A percentile compares a stretch with the other conserved stretches of the same genome.
These are phyloP conservation scores for Stagonosporopsis cucurbitacearum DNA, from an alignment of 2,329 filamentous ascomycete genomes.

Conservation along the genomic window DNA sequence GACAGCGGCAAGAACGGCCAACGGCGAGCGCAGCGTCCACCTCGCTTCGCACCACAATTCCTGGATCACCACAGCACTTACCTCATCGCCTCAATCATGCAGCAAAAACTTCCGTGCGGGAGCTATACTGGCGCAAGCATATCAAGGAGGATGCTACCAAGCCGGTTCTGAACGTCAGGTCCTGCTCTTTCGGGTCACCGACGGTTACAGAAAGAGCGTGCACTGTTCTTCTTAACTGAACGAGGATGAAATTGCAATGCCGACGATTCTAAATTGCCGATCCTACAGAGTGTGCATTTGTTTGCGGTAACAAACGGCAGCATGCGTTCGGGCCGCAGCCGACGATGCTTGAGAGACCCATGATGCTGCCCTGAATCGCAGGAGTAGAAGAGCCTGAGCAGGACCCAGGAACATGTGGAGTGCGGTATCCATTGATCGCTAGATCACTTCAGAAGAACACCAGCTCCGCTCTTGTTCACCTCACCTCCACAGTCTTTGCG, in stretches of 20 bases:
- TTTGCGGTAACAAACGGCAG: not conserved
- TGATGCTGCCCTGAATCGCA: slow-evolving; percentile 4
- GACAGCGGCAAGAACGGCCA: slow-evolving; percentile 4
- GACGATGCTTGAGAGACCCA: not conserved
- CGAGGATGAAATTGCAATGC: slow-evolving; percentile 5
- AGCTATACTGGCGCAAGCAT: not conserved
- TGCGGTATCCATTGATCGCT: not conserved
- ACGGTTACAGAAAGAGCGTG: slow-evolving; percentile 10
- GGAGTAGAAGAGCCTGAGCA: slow-evolving; percentile 9
- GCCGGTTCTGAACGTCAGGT: slow-evolving; percentile 4
- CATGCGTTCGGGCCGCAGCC: not conserved
- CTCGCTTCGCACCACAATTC: not conserved
- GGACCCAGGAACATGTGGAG: slow-evolving; percentile 9
- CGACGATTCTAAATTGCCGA: not conserved
- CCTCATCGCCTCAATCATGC: not conserved
- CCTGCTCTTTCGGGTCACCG: slow-evolving; percentile 2
- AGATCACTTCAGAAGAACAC: not conserved
- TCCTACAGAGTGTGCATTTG: not conserved
- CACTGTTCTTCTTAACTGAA: slow-evolving; percentile 1
- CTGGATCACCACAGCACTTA: slow-evolving; percentile 11
- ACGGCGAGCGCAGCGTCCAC: not conserved
- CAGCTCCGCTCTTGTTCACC: slow-evolving; percentile 5
- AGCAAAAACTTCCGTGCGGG: slow-evolving; percentile 9
- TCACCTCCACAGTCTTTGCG: slow-evolving; percentile 5
- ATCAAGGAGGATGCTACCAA: not conserved